Percentiles rank a stretch among this genome's conserved stretches.
These are phyloP conservation scores for Hypoxylon sp. DNA, from an alignment of 2,329 filamentous ascomycete species.

Conservation along the genomic window DNA sequence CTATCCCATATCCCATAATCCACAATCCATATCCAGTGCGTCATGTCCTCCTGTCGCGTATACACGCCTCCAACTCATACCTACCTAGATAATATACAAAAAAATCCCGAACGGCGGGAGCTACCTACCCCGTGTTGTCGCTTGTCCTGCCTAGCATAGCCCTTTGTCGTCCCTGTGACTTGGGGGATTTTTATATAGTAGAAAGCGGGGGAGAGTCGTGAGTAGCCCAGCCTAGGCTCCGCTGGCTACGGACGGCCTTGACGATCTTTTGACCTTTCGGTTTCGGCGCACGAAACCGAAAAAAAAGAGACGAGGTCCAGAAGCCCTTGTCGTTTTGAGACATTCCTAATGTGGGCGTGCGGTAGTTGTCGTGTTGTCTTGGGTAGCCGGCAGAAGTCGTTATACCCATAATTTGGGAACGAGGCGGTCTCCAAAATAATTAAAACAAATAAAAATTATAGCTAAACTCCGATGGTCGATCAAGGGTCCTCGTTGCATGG, in stretches of 20 bases:
- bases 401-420: conserved; percentile 28
- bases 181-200: background rate
- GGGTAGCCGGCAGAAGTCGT: conserved; percentile 19
- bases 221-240: conserved; percentile 2
- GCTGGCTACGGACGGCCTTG: too few species aligned
- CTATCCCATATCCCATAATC: conserved; percentile 7
- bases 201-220: conserved; percentile 1
- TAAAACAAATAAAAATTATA: background rate
- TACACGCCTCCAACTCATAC: conserved; percentile 8
- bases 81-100: conserved; percentile 19
- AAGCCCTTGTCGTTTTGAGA: conserved; percentile 8
- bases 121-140: background rate
- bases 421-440: conserved; percentile 12
- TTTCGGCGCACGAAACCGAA: background rate
- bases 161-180: conserved; percentile 16
- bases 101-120: conserved; percentile 28
- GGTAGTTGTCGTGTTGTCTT: conserved; percentile 11
- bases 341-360: conserved; percentile 15
- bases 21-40: conserved; percentile 4
- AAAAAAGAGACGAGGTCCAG: conserved; percentile 13
- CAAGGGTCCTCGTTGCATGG: conserved; percentile 37
- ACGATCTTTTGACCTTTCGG: conserved; percentile 20
- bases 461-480: conserved; percentile 32
- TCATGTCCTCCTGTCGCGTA: background rate
- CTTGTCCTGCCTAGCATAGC: conserved; percentile 10